phyloP scores from a whole-genome alignment of 208 protist genomes.

The Leishmania turanica region DNA sequence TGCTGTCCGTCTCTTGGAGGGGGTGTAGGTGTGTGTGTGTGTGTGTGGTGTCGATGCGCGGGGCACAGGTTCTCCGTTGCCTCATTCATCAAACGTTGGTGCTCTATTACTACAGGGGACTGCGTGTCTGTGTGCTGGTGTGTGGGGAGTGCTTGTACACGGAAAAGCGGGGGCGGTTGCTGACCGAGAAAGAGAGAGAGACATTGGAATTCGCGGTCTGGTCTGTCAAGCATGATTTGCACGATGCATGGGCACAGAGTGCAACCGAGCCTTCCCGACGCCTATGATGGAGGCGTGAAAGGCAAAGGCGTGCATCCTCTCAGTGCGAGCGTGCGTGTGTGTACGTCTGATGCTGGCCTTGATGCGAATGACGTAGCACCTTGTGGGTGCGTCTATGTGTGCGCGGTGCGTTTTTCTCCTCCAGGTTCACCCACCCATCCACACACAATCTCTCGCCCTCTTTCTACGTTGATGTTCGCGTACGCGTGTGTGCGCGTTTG shows the following conservation, averaged over 20 bases:
- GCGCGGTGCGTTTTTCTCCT: not conserved
- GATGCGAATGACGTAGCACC: not conserved
- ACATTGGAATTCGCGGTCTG: not conserved
- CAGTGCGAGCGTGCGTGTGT: not conserved
- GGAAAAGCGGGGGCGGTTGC: not conserved
- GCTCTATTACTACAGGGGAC: not conserved
- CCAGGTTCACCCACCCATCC: not conserved
- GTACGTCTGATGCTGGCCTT: not conserved
- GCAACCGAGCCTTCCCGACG: not conserved
- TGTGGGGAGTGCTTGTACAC: not conserved
- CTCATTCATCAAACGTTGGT: not conserved
- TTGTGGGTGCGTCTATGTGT: not conserved
- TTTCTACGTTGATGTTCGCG: not conserved
- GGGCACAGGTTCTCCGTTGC: not conserved
- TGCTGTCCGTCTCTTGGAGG: not conserved
- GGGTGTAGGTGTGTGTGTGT: not conserved
- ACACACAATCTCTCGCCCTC: not conserved
- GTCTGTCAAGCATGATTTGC: not conserved
- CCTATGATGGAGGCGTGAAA: not conserved
- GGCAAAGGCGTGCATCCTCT: not conserved
- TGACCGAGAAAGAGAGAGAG: not conserved
- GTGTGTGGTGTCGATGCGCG: not conserved
- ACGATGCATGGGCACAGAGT: not conserved
- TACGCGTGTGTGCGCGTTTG: not conserved
- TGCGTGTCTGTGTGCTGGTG: not conserved